Conservation (phyloP, 805 yeast genomes). For the Sugiyamaella floridensis region DNA sequence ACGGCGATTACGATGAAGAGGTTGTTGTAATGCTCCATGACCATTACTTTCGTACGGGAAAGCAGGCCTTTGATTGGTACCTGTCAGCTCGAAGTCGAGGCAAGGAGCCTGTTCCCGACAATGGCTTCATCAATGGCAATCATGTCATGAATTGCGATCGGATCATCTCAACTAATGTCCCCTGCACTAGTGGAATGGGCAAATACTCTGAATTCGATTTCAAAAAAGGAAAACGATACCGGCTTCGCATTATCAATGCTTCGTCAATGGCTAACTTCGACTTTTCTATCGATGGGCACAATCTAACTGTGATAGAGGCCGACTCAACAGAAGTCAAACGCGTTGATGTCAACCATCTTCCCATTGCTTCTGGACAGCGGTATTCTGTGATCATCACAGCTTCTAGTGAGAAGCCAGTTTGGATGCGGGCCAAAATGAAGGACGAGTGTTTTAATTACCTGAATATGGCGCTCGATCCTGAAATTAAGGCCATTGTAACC, state of each 20-base stretch:
- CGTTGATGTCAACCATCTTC: constrained; percentile 16
- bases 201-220: constrained; percentile 8
- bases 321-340: constrained; percentile 27
- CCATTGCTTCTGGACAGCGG: constrained; percentile 71
- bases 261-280: constrained; percentile 27
- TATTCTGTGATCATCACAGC: constrained; percentile 55
- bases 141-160: constrained; percentile 25
- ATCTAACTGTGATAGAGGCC: constrained; percentile 27
- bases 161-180: constrained; percentile 1
- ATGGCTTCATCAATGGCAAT: constrained; percentile 38
- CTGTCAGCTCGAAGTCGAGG: constrained; percentile 36
- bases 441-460: constrained; percentile 55
- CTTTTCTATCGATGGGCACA: constrained; percentile 25
- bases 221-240: constrained; percentile 11
- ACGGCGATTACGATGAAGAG: constrained; percentile 25
- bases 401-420: not conserved
- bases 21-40: constrained; percentile 36
- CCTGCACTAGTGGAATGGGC: constrained; percentile 7
- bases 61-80: constrained; percentile 31
- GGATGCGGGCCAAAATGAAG: constrained; percentile 27
- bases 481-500: constrained; percentile 46
- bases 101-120: constrained; percentile 33
- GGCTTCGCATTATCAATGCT: constrained; percentile 26
- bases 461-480: constrained; percentile 35
- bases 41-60: constrained; percentile 33